Base-by-base conservation (phyloP, 306 rosid genomes). In the Acacia acuminata region DNA sequence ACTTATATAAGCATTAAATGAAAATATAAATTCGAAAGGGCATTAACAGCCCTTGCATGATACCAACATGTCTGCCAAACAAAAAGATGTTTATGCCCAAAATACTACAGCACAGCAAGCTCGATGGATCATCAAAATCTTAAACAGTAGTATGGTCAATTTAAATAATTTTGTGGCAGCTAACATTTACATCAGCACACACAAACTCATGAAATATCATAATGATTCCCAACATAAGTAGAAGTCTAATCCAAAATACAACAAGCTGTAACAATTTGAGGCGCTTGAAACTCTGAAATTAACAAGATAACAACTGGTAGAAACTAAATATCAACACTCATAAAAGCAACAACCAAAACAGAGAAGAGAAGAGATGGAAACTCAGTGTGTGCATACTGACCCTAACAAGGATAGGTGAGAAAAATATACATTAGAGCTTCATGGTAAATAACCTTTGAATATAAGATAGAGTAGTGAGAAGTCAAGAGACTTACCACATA, bases 401-500 rank as follows among this genome's bases (percentile, higher is more conserved):
- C 64, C 78, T 58, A 74, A 20, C 53, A 75, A 30, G n/a, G 45
- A 61, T 58, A 48, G 40, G 65, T n/a, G 10, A 34, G 48, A 38
- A 82, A 76, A 64, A 50, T 75, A 40, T 14, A 38, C 25, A 45
- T 53, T 25, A 68, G 56, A 75, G 36, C 27, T 38, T 73, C 72
- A 22, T 3, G 8, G 34, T 61, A 78, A 10, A 70, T 43, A 77
- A 80, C 70, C 77, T 65, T 27, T 63, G 53, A 70, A 80, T 78
- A 53, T 22, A 73, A 60, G 73, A 68, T 65, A 61, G 76, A 81
- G 84, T 20, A 75, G 36, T 61, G 40, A 60, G 44, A 84, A 44
- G n/a, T 27, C 36, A 84, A 83, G 81, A 71, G 75, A 72, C 42
- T 53, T 88, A 96, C 99, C 98, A 68, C 43, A 76, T 88, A 78